Conservation (phyloP, 2,329 filamentous ascomycete species). For the Exophiala lecanii-corni region DNA sequence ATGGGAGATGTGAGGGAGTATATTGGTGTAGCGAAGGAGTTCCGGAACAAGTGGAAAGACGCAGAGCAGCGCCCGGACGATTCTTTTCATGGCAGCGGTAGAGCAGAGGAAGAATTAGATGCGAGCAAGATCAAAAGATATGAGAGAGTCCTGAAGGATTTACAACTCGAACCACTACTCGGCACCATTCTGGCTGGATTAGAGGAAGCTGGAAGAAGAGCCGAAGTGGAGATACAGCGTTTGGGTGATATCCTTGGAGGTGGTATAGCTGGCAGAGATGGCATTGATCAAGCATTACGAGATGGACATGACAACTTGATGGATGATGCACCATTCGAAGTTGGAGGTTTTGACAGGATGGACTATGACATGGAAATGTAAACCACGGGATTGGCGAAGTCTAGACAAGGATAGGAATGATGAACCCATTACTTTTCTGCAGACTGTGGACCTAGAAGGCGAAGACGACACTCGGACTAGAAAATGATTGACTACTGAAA, state of each 20-base stretch:
- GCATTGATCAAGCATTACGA: neutral
- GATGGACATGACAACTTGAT: neutral
- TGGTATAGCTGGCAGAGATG: neutral
- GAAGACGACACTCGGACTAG: no score
- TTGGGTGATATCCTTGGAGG: conserved; percentile 8
- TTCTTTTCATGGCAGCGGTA: conserved; percentile 18
- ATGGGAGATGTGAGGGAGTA: conserved; percentile 52
- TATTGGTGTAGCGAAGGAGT: conserved; percentile 62
- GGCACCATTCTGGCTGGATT: conserved; percentile 54
- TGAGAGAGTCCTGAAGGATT: conserved; percentile 50
- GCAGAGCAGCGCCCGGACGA: conserved; percentile 21
- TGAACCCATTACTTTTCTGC: no score
- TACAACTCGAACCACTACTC: conserved; percentile 60
- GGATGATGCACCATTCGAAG: neutral
- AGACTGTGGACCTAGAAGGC: no score
- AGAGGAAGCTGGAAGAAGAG: conserved; percentile 53
- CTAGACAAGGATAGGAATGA: no score
- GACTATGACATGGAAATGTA: conserved; percentile 1
- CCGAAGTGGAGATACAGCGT: conserved; percentile 42
- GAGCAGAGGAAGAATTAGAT: conserved; percentile 26
- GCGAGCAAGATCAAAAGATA: conserved; percentile 25
- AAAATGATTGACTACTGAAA: no score
- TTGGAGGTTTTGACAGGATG: conserved; percentile 1
- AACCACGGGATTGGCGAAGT: no score
- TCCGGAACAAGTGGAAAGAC: conserved; percentile 66